Conservation (phyloP, 139 green algal species). For the Chlorella sp. region DNA sequence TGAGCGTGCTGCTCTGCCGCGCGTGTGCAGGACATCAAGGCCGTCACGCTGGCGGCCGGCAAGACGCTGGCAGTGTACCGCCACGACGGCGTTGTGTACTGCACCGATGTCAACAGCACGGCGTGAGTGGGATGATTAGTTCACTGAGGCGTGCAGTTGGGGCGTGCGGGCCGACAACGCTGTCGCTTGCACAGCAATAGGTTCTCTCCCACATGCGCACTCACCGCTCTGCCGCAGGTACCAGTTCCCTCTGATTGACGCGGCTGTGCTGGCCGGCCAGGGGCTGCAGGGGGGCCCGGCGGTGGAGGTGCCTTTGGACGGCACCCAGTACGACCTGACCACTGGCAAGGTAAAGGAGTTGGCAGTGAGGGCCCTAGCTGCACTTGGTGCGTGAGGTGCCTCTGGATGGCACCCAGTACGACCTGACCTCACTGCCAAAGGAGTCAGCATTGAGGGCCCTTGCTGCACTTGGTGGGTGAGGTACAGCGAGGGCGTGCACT, state of each 20-base stretch:
- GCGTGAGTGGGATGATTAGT: slow-evolving; percentile 7
- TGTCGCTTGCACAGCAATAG: neutral
- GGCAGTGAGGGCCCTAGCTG: neutral
- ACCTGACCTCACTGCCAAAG: slow-evolving; percentile 56
- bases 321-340: slow-evolving; percentile 63
- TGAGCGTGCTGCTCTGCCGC: too few species aligned
- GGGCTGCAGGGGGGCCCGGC: slow-evolving; percentile 24
- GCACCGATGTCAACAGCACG: slow-evolving; percentile 14
- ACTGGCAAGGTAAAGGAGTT: too few species aligned
- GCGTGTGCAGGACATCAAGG: slow-evolving; percentile 11
- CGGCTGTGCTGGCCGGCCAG: neutral
- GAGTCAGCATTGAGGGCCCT: too few species aligned
- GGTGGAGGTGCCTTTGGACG: slow-evolving; percentile 61
- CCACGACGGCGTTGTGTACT: slow-evolving; percentile 4
- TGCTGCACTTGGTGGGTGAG: slow-evolving; percentile 41
- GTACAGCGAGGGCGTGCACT: too few species aligned
- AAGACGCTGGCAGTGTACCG: neutral
- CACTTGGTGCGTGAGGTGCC: slow-evolving; percentile 47
- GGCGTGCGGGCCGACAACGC: neutral
- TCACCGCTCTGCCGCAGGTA: neutral
- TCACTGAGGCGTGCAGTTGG: slow-evolving; percentile 10
- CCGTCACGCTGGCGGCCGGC: neutral
- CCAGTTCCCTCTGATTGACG: slow-evolving; percentile 5
- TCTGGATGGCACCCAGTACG: slow-evolving; percentile 70
- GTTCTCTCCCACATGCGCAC: neutral